Evolutionary conservation across 257 asterid genomes (phyloP).

Genomic region (Solanum paucissectum): DNA sequence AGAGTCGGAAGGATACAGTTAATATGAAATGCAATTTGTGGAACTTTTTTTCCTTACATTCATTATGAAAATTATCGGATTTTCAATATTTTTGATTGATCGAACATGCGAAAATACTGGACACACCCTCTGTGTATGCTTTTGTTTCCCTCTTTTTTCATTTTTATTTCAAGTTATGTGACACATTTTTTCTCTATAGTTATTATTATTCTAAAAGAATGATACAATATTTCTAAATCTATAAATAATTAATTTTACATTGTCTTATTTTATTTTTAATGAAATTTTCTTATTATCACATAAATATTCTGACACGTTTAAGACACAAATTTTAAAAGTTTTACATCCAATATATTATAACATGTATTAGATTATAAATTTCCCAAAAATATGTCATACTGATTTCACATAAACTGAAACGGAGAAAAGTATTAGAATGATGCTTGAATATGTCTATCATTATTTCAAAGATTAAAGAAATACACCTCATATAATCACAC

Average conservation of each 20-base stretch:
- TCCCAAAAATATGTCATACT: no score
- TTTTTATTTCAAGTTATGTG: background rate
- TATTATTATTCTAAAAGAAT: background rate
- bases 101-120: background rate
- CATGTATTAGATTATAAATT: background rate
- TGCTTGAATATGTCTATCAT: background rate
- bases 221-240: background rate
- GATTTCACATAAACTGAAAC: background rate
- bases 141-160: background rate
- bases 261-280: background rate
- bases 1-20: background rate
- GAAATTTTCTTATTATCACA: background rate
- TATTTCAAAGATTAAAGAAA: background rate
- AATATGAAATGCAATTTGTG: background rate
- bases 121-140: background rate
- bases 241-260: background rate
- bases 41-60: background rate
- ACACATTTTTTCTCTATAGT: background rate
- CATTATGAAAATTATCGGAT: background rate
- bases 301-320: background rate
- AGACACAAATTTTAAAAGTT: background rate
- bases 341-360: background rate
- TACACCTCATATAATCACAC: background rate
- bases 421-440: background rate
- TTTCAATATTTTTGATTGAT: background rate